Evolutionary conservation across 2,329 filamentous ascomycete species (phyloP), one percentile per base, ranked within the genome.

Genomic region (Colletotrichum orchidophilum): DNA sequence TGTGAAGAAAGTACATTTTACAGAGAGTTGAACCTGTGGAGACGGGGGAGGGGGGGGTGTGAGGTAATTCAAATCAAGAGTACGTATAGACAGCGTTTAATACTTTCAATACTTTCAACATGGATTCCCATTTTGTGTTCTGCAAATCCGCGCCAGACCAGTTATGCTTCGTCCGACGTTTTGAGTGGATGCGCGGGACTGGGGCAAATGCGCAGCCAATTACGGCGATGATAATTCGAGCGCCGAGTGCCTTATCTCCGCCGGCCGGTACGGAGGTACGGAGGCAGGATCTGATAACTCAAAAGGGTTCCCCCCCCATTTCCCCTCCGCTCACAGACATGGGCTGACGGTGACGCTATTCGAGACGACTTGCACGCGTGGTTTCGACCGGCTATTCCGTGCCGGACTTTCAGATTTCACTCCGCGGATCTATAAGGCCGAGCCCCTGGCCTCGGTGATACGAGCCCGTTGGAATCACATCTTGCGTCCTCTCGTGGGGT

Each of bases 361-460:
- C 52, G 35, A 49, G 50, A 70, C 57, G 29, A 27, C 12, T 33
- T 29, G 63, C 63, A 70, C 39, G 68, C 57, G 57, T 62, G 52
- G 68, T 63, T 46, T 15, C 13, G 15, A 39, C 57, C 13, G 63
- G 67, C 29, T 21, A 24, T 15, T 27, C 39, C 50, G 31, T 31
- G 50, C 63, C 63, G 39, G 27, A 26, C 11, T n/a, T 15, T n/a
- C 31, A 35, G 33, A 26, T n/a, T 21, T 35, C 15, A 12, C 8
- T 8, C 54, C 26, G 54, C 31, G 31, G 27, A n/a, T 6, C 18
- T 29, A 26, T 24, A 63, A 50, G 50, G 39, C 67, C 67, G 67
- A 70, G 67, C 39, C 27, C 18, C 6, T 15, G 39, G 18, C 6
- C 63, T 70, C 67, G 67, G 67, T 57, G 67, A 67, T 70, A 70